Percentiles rank a stretch among this genome's conserved stretches.
Conservation (phyloP, 1,139 yeast species). For the Meyerozyma guilliermondii region DNA sequence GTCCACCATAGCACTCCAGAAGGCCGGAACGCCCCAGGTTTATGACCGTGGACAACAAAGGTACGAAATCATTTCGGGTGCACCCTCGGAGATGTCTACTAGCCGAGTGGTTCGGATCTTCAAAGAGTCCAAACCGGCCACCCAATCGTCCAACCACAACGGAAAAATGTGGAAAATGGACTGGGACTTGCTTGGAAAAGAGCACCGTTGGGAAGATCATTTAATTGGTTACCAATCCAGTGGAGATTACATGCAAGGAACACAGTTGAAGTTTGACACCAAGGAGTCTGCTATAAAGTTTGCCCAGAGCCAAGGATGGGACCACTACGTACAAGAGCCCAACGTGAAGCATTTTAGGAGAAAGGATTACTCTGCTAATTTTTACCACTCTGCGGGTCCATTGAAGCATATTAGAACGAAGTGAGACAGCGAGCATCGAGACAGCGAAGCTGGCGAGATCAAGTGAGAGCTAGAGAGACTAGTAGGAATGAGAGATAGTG, state of each 20-base stretch:
- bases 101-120: conserved; percentile 72
- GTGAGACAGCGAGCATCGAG: no score
- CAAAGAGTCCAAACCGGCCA: conserved; percentile 75
- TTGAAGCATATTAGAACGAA: conserved; percentile 82
- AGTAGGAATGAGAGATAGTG: conserved; percentile 27
- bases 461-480: no score
- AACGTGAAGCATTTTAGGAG: conserved; percentile 66
- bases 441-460: no score
- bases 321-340: conserved; percentile 78
- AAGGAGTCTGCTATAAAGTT: conserved; percentile 76
- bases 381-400: conserved; percentile 64
- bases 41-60: conserved; percentile 19
- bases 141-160: conserved; percentile 65
- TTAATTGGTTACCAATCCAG: conserved; percentile 81
- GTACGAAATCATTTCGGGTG: conserved; percentile 73
- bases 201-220: conserved; percentile 87
- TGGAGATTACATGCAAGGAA: conserved; percentile 83
- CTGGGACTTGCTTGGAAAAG: conserved; percentile 77
- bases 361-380: conserved; percentile 73
- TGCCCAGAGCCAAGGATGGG: conserved; percentile 86
- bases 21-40: conserved; percentile 15
- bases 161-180: conserved; percentile 69
- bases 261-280: conserved; percentile 69
- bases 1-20: conserved; percentile 11
- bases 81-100: conserved; percentile 61